Conservation (phyloP, 2,329 filamentous ascomycete species). For the Alternaria ethzedia region DNA sequence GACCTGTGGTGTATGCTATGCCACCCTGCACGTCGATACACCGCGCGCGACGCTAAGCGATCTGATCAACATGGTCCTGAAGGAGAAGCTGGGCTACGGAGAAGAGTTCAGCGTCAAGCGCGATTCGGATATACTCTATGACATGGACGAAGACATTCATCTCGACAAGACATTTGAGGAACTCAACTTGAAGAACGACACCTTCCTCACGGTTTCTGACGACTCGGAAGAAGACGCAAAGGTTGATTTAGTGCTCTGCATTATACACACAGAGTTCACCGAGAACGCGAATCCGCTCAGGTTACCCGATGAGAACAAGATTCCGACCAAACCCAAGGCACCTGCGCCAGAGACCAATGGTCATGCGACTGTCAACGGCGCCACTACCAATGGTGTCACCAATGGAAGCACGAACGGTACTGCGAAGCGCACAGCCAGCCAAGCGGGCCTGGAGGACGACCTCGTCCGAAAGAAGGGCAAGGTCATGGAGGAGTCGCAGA, state of each 20-base stretch:
- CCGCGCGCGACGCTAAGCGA: constrained; percentile 77
- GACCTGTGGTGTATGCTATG: constrained; percentile 78
- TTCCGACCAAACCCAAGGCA: constrained; percentile 56
- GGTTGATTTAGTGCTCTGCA: constrained; percentile 78
- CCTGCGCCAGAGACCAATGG: constrained; percentile 37
- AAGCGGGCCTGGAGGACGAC: constrained; percentile 49
- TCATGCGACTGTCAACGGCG: constrained; percentile 23
- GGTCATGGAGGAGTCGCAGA: constrained; percentile 39
- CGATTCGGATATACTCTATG: constrained; percentile 76
- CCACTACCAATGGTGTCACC: constrained; percentile 1
- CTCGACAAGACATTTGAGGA: constrained; percentile 79
- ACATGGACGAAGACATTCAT: constrained; percentile 87
- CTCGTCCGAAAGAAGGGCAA: constrained; percentile 50
- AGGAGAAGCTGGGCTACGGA: constrained; percentile 73
- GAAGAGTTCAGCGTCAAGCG: constrained; percentile 82
- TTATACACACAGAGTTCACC: constrained; percentile 61
- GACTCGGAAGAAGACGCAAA: constrained; percentile 78
- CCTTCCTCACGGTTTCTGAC: constrained; percentile 83
- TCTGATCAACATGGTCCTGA: constrained; percentile 77
- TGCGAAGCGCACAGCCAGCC: constrained; percentile 54
- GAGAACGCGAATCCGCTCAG: constrained; percentile 63
- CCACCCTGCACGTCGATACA: constrained; percentile 71
- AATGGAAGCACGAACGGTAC: constrained; percentile 34
- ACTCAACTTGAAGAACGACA: constrained; percentile 74
- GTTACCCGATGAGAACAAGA: constrained; percentile 53